These are phyloP conservation scores for Rugosomyces carneus DNA, from an alignment of 1,284 basidiomycete genomes.

Conservation along the genomic window DNA sequence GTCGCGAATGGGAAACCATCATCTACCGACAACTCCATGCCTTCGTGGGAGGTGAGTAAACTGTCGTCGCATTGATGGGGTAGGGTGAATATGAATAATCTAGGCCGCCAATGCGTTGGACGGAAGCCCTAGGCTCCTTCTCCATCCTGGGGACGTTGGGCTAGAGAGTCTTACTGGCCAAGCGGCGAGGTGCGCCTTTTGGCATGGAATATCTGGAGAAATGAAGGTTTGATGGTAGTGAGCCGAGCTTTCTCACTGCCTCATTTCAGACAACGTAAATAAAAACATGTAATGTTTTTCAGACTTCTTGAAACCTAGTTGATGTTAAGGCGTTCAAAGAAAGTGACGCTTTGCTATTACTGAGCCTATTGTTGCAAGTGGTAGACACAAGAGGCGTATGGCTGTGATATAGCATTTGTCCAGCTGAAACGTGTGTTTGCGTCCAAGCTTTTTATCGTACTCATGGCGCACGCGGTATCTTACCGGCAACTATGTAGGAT, in stretches of 20 bases:
- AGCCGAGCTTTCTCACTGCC: too few relatives aligned
- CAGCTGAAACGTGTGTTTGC: too few relatives aligned
- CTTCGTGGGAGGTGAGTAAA: neutral
- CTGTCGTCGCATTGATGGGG: neutral
- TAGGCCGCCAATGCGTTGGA: constrained; percentile 10
- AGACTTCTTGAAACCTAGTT: too few relatives aligned
- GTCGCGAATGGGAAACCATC: constrained; percentile 25
- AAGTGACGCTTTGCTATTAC: too few relatives aligned
- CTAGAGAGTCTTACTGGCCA: constrained; percentile 12
- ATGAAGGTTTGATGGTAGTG: constrained; percentile 12
- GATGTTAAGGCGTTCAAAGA: too few relatives aligned
- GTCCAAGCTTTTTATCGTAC: too few relatives aligned
- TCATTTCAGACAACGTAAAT: too few relatives aligned
- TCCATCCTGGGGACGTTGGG: constrained; percentile 16
- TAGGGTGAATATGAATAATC: neutral
- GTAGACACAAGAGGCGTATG: too few relatives aligned
- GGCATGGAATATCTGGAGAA: constrained; percentile 23
- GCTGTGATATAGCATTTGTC: too few relatives aligned
- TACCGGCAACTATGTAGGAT: neutral
- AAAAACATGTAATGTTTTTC: too few relatives aligned
- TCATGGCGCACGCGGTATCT: too few relatives aligned
- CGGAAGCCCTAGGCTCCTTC: constrained; percentile 16
- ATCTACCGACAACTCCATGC: constrained; percentile 11
- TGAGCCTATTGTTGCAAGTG: too few relatives aligned
- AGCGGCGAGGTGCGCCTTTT: constrained; percentile 20